Evolutionary conservation across 1,284 basidiomycete species (phyloP).

Genomic region (Leccinum pseudoinsigne): DNA sequence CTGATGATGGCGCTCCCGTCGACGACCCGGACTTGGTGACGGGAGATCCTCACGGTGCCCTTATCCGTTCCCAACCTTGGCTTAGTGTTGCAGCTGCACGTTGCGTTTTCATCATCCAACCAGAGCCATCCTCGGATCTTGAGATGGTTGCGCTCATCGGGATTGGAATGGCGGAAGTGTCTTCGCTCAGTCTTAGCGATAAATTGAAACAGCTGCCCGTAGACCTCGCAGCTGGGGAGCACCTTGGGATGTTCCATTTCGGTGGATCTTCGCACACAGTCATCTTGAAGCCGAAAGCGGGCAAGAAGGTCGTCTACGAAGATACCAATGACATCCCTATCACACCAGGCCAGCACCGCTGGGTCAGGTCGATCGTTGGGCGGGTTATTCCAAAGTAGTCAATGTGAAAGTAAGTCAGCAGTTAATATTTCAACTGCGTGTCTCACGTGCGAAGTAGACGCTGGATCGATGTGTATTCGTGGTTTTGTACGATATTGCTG

Average conservation of each 20-base stretch:
- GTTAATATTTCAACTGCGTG: not conserved
- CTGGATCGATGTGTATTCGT: not conserved
- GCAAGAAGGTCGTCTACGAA: not conserved
- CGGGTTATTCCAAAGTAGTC: not conserved
- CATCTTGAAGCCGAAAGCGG: slow-evolving; percentile 34
- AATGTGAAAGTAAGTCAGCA: not conserved
- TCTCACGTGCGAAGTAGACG: not conserved
- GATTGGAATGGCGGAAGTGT: slow-evolving; percentile 58
- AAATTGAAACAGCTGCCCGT: not conserved
- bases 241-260: slow-evolving; percentile 52
- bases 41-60: slow-evolving; percentile 27
- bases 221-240: not conserved
- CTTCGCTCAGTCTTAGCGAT: slow-evolving; percentile 32
- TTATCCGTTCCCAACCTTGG: slow-evolving; percentile 39
- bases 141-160: slow-evolving; percentile 47
- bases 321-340: not conserved
- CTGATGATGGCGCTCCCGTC: slow-evolving; percentile 9
- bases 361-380: slow-evolving; percentile 11
- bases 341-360: slow-evolving; percentile 1
- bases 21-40: too few relatives aligned
- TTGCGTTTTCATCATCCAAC: slow-evolving; percentile 50
- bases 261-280: slow-evolving; percentile 47
- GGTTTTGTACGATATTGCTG: not conserved
- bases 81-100: slow-evolving; percentile 38
- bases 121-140: slow-evolving; percentile 16